Evolutionary conservation across 2,329 filamentous ascomycete genomes (phyloP).

Genomic region (Penicillium thymicola): DNA sequence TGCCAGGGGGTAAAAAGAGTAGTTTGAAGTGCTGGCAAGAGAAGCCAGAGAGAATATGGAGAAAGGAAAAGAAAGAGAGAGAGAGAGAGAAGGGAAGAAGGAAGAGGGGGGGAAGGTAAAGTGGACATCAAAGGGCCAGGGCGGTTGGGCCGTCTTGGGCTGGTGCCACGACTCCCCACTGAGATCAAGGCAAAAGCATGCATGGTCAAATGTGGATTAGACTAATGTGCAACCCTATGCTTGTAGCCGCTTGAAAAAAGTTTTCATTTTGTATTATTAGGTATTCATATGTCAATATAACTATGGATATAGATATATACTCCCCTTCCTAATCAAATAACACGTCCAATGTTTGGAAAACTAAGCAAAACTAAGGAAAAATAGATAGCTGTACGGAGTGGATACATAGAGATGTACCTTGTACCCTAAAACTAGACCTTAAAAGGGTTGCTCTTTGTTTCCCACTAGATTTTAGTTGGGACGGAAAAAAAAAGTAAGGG

Average conservation of each 20-base stretch:
- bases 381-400: neutral
- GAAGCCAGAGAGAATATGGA: conserved; percentile 5
- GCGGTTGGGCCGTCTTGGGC: conserved; percentile 41
- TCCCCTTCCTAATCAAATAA: neutral
- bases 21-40: neutral
- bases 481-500: conserved; percentile 15
- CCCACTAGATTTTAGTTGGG: conserved; percentile 7
- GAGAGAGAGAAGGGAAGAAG: conserved; percentile 4
- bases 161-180: conserved; percentile 44
- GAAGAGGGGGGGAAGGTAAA: conserved; percentile 33
- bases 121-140: conserved; percentile 23
- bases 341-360: neutral
- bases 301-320: neutral
- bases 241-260: conserved; percentile 14
- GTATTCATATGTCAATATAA: neutral
- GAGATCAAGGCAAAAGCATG: conserved; percentile 28
- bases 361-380: neutral
- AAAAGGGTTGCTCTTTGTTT: neutral
- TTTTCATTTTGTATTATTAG: neutral
- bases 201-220: conserved; percentile 33
- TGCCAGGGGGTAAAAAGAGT: neutral
- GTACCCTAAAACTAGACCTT: conserved; percentile 3
- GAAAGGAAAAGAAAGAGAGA: conserved; percentile 5
- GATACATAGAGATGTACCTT: neutral
- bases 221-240: conserved; percentile 14